Evolutionary conservation across 192 early-diverging fungal species (phyloP).

Genomic region (Jimgerdemannia flammicorona): DNA sequence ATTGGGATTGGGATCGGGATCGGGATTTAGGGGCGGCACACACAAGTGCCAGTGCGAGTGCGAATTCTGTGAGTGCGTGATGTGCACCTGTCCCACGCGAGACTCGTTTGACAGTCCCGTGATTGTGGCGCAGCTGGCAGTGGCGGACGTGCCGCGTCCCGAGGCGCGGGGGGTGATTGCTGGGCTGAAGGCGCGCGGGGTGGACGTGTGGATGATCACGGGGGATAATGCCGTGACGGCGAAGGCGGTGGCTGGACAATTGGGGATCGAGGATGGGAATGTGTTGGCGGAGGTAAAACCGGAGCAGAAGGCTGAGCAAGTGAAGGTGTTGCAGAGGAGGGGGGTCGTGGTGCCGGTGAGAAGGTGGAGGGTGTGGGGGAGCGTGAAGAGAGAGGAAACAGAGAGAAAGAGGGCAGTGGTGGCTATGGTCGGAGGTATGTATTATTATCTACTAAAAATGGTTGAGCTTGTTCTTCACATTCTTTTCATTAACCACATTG

Average conservation of each 20-base stretch:
- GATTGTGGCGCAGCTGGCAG: slow-evolving; percentile 55
- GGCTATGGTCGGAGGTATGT: slow-evolving; percentile 72
- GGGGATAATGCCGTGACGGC: slow-evolving; percentile 70
- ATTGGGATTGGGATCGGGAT: slow-evolving; percentile 4
- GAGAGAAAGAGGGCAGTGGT: slow-evolving; percentile 49
- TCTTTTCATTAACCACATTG: too few relatives aligned
- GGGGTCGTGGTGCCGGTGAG: not conserved
- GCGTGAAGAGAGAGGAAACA: not conserved
- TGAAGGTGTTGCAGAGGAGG: slow-evolving; percentile 51
- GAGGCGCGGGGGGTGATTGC: slow-evolving; percentile 52
- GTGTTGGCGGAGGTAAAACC: slow-evolving; percentile 70
- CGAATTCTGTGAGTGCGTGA: slow-evolving; percentile 24
- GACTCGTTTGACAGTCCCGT: slow-evolving; percentile 17
- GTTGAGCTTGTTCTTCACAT: too few relatives aligned
- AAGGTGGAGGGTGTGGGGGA: not conserved
- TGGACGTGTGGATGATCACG: slow-evolving; percentile 78
- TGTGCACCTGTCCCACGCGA: slow-evolving; percentile 27
- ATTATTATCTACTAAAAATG: too few relatives aligned
- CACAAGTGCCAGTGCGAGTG: slow-evolving; percentile 15
- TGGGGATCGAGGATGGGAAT: slow-evolving; percentile 56
- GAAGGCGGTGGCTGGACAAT: slow-evolving; percentile 48
- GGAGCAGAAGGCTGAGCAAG: slow-evolving; percentile 62
- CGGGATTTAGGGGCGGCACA: not conserved
- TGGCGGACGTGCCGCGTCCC: slow-evolving; percentile 61
- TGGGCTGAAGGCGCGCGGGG: slow-evolving; percentile 40